Evolutionary conservation across 1,139 yeast genomes (phyloP).

Genomic region (Candida mesenterica): DNA sequence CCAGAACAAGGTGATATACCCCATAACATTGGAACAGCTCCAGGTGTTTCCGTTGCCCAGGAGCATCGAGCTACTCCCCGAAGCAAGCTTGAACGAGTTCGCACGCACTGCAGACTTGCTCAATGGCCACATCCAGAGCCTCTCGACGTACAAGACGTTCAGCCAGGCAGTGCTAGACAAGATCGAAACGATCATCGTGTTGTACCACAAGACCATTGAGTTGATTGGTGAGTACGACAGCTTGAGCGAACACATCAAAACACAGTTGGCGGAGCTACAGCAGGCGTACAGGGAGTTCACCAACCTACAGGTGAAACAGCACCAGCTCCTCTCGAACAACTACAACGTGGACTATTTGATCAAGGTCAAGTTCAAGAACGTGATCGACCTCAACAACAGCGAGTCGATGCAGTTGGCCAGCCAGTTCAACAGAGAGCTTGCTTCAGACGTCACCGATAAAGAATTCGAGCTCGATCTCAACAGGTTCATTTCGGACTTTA

Average conservation of each 20-base stretch:
- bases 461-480: slow-evolving; percentile 16
- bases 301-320: slow-evolving; percentile 38
- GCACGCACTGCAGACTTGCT: slow-evolving; percentile 28
- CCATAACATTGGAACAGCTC: slow-evolving; percentile 13
- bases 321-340: slow-evolving; percentile 39
- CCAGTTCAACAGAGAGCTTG: slow-evolving; percentile 11
- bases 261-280: slow-evolving; percentile 26
- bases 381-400: slow-evolving; percentile 25
- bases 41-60: slow-evolving; percentile 32
- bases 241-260: slow-evolving; percentile 24
- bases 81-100: slow-evolving; percentile 25
- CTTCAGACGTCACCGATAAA: slow-evolving; percentile 8
- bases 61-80: slow-evolving; percentile 30
- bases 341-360: slow-evolving; percentile 33
- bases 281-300: slow-evolving; percentile 32
- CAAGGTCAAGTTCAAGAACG: slow-evolving; percentile 26
- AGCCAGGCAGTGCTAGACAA: slow-evolving; percentile 17
- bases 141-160: slow-evolving; percentile 22
- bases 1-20: slow-evolving; percentile 1
- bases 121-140: slow-evolving; percentile 30
- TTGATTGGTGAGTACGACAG: slow-evolving; percentile 29
- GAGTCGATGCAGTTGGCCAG: slow-evolving; percentile 23
- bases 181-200: slow-evolving; percentile 21
- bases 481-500: slow-evolving; percentile 30
- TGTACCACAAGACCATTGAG: slow-evolving; percentile 23